Evolutionary conservation across 805 yeast genomes (phyloP).

Genomic region (Kregervanrija pseudodelftensis): DNA sequence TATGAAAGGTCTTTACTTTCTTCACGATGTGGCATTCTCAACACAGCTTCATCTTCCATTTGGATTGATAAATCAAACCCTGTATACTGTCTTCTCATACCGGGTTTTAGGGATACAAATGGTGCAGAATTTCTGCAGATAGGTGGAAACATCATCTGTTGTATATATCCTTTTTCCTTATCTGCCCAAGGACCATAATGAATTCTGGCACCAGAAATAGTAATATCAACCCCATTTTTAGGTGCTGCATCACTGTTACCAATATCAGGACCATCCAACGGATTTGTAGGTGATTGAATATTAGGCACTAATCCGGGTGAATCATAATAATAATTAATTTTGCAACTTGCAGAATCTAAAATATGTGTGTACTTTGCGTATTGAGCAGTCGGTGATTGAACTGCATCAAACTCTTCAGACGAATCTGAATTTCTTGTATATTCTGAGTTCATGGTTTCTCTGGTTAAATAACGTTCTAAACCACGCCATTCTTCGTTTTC

Average conservation of each 20-base stretch:
- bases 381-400: slow-evolving; percentile 45
- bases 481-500: slow-evolving; percentile 62
- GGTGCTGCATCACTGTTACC: slow-evolving; percentile 58
- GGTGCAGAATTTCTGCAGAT: slow-evolving; percentile 50
- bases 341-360: slow-evolving; percentile 49
- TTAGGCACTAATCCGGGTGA: slow-evolving; percentile 56
- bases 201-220: slow-evolving; percentile 52
- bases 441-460: background rate
- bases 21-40: slow-evolving; percentile 82
- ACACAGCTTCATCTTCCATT: slow-evolving; percentile 55
- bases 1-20: slow-evolving; percentile 56
- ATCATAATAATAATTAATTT: slow-evolving; percentile 63
- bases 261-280: slow-evolving; percentile 42
- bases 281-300: slow-evolving; percentile 24
- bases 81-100: slow-evolving; percentile 47
- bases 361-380: slow-evolving; percentile 77
- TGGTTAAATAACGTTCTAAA: slow-evolving; percentile 55
- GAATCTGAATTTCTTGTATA: slow-evolving; percentile 10
- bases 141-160: slow-evolving; percentile 60
- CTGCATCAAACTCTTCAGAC: slow-evolving; percentile 9
- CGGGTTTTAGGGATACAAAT: slow-evolving; percentile 32
- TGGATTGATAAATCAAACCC: slow-evolving; percentile 49
- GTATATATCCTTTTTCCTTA: slow-evolving; percentile 64
- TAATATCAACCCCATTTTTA: slow-evolving; percentile 52
- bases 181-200: slow-evolving; percentile 97